A percentile compares a stretch with the other conserved stretches of the same genome.
Conservation (phyloP, 345 rosid species). For the Hibiscus trionum region DNA sequence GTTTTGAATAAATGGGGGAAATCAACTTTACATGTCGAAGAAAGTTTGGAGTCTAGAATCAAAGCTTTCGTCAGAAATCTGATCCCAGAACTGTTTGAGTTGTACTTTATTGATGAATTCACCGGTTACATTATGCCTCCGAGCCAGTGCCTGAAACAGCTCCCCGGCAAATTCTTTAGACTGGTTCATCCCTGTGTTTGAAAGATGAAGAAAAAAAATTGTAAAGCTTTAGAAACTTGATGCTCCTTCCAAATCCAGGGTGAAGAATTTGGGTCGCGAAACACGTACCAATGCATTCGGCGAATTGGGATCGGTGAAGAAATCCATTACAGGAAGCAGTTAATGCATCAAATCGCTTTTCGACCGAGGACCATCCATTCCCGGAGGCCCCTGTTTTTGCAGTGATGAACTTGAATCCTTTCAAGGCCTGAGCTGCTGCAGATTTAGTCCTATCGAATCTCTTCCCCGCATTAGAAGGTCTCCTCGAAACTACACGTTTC, state of each 20-base stretch:
- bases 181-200: constrained; percentile 61
- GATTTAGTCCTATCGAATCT: constrained; percentile 65
- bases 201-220: neutral
- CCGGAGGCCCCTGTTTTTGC: constrained; percentile 40
- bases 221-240: neutral
- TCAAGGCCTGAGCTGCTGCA: constrained; percentile 65
- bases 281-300: constrained; percentile 71
- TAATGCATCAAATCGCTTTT: constrained; percentile 48
- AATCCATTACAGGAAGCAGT: constrained; percentile 45
- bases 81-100: constrained; percentile 72
- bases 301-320: constrained; percentile 52
- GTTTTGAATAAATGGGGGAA: neutral
- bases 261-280: neutral
- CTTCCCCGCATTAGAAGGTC: constrained; percentile 28
- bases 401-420: constrained; percentile 80
- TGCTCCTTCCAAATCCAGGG: too few species aligned
- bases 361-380: constrained; percentile 64
- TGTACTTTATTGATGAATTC: constrained; percentile 61
- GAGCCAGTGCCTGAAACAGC: constrained; percentile 67
- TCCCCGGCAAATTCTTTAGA: constrained; percentile 82
- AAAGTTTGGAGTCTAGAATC: constrained; percentile 82
- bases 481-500: constrained; percentile 49
- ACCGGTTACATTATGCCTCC: constrained; percentile 45
- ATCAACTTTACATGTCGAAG: constrained; percentile 64
- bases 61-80: constrained; percentile 75